Base-by-base conservation (phyloP, 306 rosid genomes). In the Abrus precatorius region DNA sequence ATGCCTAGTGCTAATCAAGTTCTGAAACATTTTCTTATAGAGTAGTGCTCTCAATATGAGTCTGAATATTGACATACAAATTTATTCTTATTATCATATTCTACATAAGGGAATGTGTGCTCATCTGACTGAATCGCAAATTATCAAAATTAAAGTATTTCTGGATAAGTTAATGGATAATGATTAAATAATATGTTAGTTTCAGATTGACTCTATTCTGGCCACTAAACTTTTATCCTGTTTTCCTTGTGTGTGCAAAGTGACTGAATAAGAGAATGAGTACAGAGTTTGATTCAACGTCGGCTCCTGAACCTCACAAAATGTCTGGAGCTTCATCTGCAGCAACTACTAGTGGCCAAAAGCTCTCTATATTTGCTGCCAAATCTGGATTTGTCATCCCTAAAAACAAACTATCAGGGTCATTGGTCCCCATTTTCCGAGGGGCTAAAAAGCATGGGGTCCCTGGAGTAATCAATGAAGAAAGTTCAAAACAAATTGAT, bases 371-470 rank as follows among this genome's bases (percentile, higher is more conserved):
- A 85, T 92, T 95, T 89, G 85, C 93, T 64, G 85, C 86, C 6
- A 95, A 91, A 86, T 82, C 93, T 77, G 98, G 99, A 28, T 95
- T 95, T 90, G 98, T 93, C 66, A 95, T 95, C 63, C 99, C 98
- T 0, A 95, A 89, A 88, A 95, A 95, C 84, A 93, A 95, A 88
- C 82, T 95, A 69, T 91, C 93, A 1, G 99, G 99, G 57, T 93
- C 99, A 9, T 74, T 93, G 61, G 91, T 95, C 55, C 99, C 99
- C 10, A 55, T 88, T 53, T 89, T 88, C 43, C 91, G 91, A 56
- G 92, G 93, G 81, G 83, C 81, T 32, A 87, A 84, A 78, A 90
- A 83, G 33, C 81, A 44, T 5, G 93, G 92, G 76, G 83, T 75
- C 38, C 50, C 77, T 34, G 95, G 91, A 79, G 40, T 82, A 30